Evolutionary conservation across 805 yeast genomes (phyloP), one percentile per base, ranked within the genome.

Genomic region (Yarrowia alimentaria): DNA sequence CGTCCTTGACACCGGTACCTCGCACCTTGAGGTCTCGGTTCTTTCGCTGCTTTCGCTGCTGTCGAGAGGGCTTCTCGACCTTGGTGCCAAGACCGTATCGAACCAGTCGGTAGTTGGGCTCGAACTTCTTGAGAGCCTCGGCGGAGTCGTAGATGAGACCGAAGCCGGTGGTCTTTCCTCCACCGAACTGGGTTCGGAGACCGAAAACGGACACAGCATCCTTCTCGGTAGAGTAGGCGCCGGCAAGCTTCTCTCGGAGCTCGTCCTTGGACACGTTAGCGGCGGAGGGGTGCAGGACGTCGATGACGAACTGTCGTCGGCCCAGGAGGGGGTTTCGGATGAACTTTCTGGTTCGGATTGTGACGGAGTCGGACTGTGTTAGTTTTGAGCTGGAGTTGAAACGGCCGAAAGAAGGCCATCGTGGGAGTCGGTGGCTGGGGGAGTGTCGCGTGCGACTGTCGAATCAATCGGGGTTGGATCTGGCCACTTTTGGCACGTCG

Each of bases 31-130:
- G 83, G 71, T 85, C 96, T 58, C 97, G 89, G 95, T 93, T 93
- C 90, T 93, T 91, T 89, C 85, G 88, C 82, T 91, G 98, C 79
- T 93, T 93, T 83, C 99, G 88, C 82, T 93, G 99, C 81, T 90
- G 96, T 89, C 98, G 90, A 68, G 97, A 88, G 68, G 96, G 80
- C 81, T 88, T 89, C 77, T 91, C 97, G 69, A 84, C 90, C 83
- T 87, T 89, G 66, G 78, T 79, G 71, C 95, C 97, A 72, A 90
- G 81, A 70, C 98, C 98, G 81, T 87, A 85, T 85, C 99, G 90
- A 67, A 93, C 95, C 72, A 88, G 87, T 80, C 99, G 90, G 94
- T 93, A 93, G 64, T 88, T 72, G 79, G 99, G 99, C 81, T 93
- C 99, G 75, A 93, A 91, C 77, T 83, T 90, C 85, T 90, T 87